Evolutionary conservation across 768 basidiomycete species (phyloP).

Genomic region (Pisolithus orientalis): DNA sequence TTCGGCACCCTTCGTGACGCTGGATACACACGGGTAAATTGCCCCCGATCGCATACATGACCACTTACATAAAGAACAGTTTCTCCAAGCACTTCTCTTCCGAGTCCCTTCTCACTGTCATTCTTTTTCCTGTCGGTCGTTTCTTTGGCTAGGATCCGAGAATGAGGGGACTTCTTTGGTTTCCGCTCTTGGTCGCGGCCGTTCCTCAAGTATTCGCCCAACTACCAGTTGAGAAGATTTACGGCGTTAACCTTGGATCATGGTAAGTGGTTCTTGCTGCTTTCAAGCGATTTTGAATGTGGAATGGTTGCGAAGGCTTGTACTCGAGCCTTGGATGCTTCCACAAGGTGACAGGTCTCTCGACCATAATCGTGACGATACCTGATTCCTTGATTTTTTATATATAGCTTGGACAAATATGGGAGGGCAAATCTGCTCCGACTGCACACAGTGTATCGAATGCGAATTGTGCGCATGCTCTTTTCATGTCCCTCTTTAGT

Average conservation of each 20-base stretch:
- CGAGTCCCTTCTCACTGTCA: no score
- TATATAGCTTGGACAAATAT: conserved; percentile 59
- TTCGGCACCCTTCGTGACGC: no score
- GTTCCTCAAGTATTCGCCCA: conserved; percentile 14
- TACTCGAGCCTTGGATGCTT: conserved; percentile 81
- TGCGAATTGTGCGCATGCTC: conserved; percentile 53
- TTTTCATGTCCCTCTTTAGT: background rate
- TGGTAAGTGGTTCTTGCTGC: conserved; percentile 35
- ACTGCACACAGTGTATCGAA: conserved; percentile 58
- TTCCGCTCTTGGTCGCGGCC: conserved; percentile 12
- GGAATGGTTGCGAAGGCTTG: conserved; percentile 42
- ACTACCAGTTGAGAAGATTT: conserved; percentile 40
- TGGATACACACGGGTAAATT: no score
- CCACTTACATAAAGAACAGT: no score
- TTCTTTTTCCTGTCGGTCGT: background rate
- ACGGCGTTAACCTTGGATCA: conserved; percentile 68
- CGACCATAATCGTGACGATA: background rate
- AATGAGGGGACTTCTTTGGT: conserved; percentile 14
- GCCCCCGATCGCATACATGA: no score
- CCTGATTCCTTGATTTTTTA: conserved; percentile 1
- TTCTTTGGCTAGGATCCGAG: background rate
- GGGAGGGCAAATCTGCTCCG: conserved; percentile 59
- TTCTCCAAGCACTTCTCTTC: no score
- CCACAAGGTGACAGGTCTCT: conserved; percentile 41
- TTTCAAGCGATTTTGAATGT: background rate